phyloP scores from a whole-genome alignment of 768 basidiomycete genomes.

The Melanogaster broomeanus region DNA sequence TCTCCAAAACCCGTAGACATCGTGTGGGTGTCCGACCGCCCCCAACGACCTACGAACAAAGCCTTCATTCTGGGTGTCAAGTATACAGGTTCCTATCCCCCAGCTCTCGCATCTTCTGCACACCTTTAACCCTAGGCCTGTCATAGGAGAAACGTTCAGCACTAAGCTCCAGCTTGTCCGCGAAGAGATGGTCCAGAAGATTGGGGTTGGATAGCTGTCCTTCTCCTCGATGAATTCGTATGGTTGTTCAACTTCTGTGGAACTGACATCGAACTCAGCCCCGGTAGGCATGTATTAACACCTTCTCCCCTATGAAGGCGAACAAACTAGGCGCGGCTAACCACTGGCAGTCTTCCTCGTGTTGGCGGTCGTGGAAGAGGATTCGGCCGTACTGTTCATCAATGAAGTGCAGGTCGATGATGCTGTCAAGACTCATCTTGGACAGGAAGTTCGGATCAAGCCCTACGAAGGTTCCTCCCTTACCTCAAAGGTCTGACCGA shows the following conservation, averaged over 20 bases:
- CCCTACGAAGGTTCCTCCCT: conserved; percentile 71
- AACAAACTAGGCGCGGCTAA: neutral
- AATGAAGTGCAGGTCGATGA: conserved; percentile 49
- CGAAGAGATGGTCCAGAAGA: conserved; percentile 60
- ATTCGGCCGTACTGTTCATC: conserved; percentile 67
- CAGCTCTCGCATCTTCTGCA: neutral
- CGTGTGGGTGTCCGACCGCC: conserved; percentile 72
- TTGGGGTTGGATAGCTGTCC: conserved; percentile 65
- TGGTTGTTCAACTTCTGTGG: conserved; percentile 95
- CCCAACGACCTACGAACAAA: conserved; percentile 63
- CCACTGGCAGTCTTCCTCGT: conserved; percentile 77
- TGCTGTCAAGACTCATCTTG: conserved; percentile 49
- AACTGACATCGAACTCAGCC: conserved; percentile 88
- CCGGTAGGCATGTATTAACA: conserved; percentile 43
- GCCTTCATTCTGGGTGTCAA: conserved; percentile 72
- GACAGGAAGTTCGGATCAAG: conserved; percentile 57
- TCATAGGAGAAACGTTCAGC: conserved; percentile 54
- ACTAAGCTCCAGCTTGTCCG: conserved; percentile 74
- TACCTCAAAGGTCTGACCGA: conserved; percentile 55
- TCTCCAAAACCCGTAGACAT: conserved; percentile 77
- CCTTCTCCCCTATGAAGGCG: neutral
- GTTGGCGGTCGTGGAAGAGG: conserved; percentile 75
- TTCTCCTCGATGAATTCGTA: conserved; percentile 92
- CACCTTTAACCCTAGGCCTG: neutral
- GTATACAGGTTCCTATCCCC: conserved; percentile 57